Evolutionary conservation across 2,329 filamentous ascomycete species (phyloP), one percentile per base, ranked within the genome.

Genomic region (Alternaria arborescens): DNA sequence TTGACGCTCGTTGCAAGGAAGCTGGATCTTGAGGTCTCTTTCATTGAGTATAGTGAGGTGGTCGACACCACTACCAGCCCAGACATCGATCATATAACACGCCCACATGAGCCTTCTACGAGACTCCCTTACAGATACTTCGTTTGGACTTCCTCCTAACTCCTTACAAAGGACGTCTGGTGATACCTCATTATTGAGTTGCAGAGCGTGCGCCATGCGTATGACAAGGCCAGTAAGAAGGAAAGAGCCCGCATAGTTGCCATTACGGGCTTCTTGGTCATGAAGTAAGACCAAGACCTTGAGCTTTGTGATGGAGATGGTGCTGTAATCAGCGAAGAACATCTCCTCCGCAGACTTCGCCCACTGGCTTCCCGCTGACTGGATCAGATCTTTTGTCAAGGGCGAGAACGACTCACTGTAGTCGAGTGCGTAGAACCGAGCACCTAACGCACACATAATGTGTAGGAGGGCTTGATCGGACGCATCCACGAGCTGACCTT

Each of bases 31-130:
- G 54, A 76, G 67, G 36, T 76, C 73, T 47, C 66, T 71, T 58
- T 76, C 72, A 56, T 71, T 76, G 48, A 76, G 40, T 12, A 76
- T 75, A 20, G 73, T 76, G 34, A 76, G 62, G 46, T 73, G 73
- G 51, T 76, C 73, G 11, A 76, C 71, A 10, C 73, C 73, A 56
- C 73, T 75, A 11, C 73, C 73, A 38, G 73, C 73, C 73, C 73
- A 76, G 10, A 76, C 72, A 58, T 76, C 73, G 40, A 76, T 70
- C 72, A 76, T 73, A 53, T 75, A 76, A 50, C 73, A 76, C 10
- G 73, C 72, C 73, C 73, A 76, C 73, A 76, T 76, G 10, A 76
- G 50, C n/a, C 73, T 60, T 54, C 73, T 65, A n/a, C 70, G 63
- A 20, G 70, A 74, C 38, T 76, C 73, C 58, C 68, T 60, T 28